Evolutionary conservation across 768 basidiomycete species (phyloP), one percentile per base, ranked within the genome.

Genomic region (Hericium coralloides): DNA sequence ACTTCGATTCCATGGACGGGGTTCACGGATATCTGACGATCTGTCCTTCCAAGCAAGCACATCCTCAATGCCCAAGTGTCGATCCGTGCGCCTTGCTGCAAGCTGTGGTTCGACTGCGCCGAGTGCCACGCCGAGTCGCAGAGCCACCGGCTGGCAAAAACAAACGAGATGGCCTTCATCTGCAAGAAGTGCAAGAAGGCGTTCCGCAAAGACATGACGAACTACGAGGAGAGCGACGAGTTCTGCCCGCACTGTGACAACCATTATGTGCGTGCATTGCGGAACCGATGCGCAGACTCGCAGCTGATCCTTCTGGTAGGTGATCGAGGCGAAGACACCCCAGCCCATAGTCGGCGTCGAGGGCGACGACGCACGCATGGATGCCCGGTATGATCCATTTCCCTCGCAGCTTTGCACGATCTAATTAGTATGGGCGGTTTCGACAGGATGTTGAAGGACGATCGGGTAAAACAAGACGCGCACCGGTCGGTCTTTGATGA

Each of bases 221-320:
- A 70, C 7, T 98, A 92, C 66, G 95, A 98, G 64, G 95, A 99
- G 69, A 93, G 92, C 66, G 95, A 98, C 68, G 97, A 99, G 71
- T 98, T 86, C 68, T 98, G 97, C 68, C 97, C 95, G 0, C 89
- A 97, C 71, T 98, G 97, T 67, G 97, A 98, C 72, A 98, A 98
- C 68, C 95, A 95, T 68, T 99, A 95, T 69, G 97, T 95, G 67
- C 64, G 89, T 76, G 17, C 14, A 6, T 10, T 37, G 49, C n/a
- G 39, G 37, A 38, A 20, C 10, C 10, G 25, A n/a, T 37, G 20
- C 18, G 6, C 7, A 9, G 38, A 53, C 31, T 9, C 31, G 31
- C 31, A 31, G 31, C 31, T 31, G 31, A 31, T 31, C 31, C 20
- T 45, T 37, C 1, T n/a, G 31, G 23, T 66, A 98, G 94, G 88